Conservation (phyloP, 345 rosid genomes). For the Aethionema arabicum region DNA sequence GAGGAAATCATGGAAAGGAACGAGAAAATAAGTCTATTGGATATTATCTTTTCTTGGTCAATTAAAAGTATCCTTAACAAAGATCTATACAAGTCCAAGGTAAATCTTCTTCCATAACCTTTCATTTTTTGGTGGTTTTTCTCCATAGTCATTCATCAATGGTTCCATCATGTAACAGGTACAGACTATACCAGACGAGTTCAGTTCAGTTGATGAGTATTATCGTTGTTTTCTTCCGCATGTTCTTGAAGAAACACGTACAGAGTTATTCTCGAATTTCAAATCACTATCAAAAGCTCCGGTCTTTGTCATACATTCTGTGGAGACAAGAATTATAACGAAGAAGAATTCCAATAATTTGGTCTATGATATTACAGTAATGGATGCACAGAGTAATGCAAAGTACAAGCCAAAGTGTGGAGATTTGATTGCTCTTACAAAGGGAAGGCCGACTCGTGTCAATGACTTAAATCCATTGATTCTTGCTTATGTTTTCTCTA, state of each 20-base stretch:
- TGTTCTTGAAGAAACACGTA: conserved; percentile 39
- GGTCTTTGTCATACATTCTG: neutral
- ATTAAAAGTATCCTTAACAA: conserved; percentile 37
- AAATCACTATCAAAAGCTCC: conserved; percentile 27
- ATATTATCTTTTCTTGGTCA: conserved; percentile 41
- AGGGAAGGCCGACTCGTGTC: conserved; percentile 30
- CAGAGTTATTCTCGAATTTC: conserved; percentile 35
- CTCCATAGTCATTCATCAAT: neutral
- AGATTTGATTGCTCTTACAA: conserved; percentile 43
- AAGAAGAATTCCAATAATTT: neutral
- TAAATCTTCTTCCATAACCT: neutral
- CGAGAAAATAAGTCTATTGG: conserved; percentile 7
- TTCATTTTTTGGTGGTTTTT: neutral
- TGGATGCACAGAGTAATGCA: neutral
- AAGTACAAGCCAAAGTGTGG: conserved; percentile 40
- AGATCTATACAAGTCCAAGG: conserved; percentile 36
- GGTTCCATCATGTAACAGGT: conserved; percentile 26
- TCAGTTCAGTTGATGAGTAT: conserved; percentile 29
- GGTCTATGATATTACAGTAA: conserved; percentile 18
- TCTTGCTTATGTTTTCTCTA: conserved; percentile 32
- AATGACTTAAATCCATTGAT: conserved; percentile 32
- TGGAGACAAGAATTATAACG: neutral
- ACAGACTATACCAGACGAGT: conserved; percentile 38
- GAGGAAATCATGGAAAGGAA: neutral
- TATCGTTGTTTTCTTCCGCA: conserved; percentile 37